phyloP scores from a whole-genome alignment of 164 flowering plant species.

The Pachysandra terminalis region DNA sequence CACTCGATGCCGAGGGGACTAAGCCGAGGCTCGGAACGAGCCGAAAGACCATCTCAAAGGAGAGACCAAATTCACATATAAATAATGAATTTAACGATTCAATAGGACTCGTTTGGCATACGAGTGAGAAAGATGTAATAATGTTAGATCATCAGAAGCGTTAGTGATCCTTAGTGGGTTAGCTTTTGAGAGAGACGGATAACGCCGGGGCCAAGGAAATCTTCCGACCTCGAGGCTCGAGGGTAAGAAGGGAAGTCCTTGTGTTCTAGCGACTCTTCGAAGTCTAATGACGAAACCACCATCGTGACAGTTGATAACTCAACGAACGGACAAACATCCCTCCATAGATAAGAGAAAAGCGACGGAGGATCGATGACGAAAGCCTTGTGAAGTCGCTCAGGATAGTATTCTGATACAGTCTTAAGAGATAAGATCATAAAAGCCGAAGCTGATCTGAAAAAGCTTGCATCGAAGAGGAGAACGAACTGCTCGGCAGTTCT shows the following conservation, averaged over 20 bases:
- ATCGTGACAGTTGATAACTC: constrained; percentile 62
- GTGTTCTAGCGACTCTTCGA: constrained; percentile 62
- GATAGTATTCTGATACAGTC: constrained; percentile 78
- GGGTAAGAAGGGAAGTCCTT: constrained; percentile 65
- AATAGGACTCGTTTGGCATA: too few species aligned
- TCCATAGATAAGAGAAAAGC: constrained; percentile 90
- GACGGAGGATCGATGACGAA: constrained; percentile 96
- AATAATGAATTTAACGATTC: too few species aligned
- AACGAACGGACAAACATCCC: constrained; percentile 94
- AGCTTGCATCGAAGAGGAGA: constrained; percentile 90
- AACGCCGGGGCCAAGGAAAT: too few species aligned
- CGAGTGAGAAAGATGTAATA: too few species aligned
- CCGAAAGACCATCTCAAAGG: too few species aligned
- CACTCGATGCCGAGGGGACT: too few species aligned
- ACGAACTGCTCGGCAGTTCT: constrained; percentile 77
- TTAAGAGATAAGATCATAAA: constrained; percentile 84
- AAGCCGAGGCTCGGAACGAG: too few species aligned
- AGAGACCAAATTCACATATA: too few species aligned
- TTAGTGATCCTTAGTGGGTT: too few species aligned
- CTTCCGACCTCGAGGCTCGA: too few species aligned
- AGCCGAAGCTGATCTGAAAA: constrained; percentile 97
- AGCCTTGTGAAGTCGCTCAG: constrained; percentile 72
- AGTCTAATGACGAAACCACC: constrained; percentile 74
- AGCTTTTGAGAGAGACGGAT: too few species aligned
- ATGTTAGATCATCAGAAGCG: too few species aligned